A percentile compares a stretch with the other conserved stretches of the same genome.
These are phyloP conservation scores for Asterophora parasitica DNA, from an alignment of 768 basidiomycete genomes.

Conservation along the genomic window DNA sequence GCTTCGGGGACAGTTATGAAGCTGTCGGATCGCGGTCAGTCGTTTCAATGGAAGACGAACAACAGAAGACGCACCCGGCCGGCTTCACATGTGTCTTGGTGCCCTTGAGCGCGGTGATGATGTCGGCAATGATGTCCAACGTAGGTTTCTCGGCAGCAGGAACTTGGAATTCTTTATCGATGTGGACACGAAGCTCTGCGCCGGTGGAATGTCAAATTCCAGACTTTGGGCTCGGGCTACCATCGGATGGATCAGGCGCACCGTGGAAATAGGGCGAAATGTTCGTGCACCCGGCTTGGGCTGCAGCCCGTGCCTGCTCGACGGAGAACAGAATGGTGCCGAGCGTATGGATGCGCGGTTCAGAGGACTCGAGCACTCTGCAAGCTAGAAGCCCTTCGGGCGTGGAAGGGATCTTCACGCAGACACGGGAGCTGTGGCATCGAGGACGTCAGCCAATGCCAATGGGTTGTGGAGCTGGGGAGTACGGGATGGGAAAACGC, in stretches of 20 bases:
- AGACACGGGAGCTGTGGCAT: conserved; percentile 37
- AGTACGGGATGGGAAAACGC: neutral
- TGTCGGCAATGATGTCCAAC: conserved; percentile 32
- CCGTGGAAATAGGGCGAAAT: conserved; percentile 58
- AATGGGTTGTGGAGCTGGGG: neutral
- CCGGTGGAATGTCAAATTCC: neutral
- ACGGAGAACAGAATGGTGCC: conserved; percentile 52
- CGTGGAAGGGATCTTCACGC: conserved; percentile 57
- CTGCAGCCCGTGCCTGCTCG: conserved; percentile 51
- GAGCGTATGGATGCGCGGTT: conserved; percentile 53
- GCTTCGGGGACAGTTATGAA: conserved; percentile 38
- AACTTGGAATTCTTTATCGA: conserved; percentile 37
- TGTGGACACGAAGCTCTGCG: conserved; percentile 44
- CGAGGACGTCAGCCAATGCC: neutral
- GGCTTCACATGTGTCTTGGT: conserved; percentile 44
- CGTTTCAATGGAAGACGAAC: neutral
- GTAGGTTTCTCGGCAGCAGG: conserved; percentile 40
- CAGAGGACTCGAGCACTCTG: conserved; percentile 28
- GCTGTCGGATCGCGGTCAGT: conserved; percentile 15
- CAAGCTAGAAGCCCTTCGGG: conserved; percentile 50
- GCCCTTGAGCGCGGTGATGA: conserved; percentile 34
- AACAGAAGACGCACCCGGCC: conserved; percentile 33
- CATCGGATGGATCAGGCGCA: conserved; percentile 8
- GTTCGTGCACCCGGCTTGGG: conserved; percentile 47
- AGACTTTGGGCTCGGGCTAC: neutral